These are phyloP conservation scores for Arthroderma sp. DNA, from an alignment of 2,329 filamentous ascomycete species.

Conservation along the genomic window DNA sequence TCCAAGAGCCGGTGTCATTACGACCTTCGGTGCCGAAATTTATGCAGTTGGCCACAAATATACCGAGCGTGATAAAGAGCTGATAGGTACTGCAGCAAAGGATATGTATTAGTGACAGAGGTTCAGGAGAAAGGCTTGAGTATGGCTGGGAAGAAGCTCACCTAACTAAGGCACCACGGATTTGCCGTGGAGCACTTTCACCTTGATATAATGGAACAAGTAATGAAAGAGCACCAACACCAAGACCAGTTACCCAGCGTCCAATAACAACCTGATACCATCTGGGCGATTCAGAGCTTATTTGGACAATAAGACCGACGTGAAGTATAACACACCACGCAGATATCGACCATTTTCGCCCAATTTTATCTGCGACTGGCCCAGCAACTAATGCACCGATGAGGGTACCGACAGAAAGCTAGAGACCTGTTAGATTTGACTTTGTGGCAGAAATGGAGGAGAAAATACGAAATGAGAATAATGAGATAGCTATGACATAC, in stretches of 20 bases:
- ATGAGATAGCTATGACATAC: constrained; percentile 15
- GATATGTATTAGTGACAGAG: too few species aligned
- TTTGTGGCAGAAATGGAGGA: not conserved
- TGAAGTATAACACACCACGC: constrained; percentile 34
- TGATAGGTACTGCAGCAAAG: constrained; percentile 30
- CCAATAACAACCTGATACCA: constrained; percentile 36
- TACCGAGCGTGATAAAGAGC: constrained; percentile 38
- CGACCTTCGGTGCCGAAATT: constrained; percentile 34
- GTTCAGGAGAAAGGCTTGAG: not conserved
- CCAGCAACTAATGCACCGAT: constrained; percentile 28
- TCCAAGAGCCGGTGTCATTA: constrained; percentile 33
- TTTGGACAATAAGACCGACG: constrained; percentile 35
- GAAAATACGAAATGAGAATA: not conserved
- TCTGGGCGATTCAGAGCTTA: constrained; percentile 23
- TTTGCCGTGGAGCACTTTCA: constrained; percentile 34
- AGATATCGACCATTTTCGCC: constrained; percentile 33
- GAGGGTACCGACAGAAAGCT: constrained; percentile 34
- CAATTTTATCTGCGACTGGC: constrained; percentile 33
- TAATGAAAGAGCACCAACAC: constrained; percentile 35
- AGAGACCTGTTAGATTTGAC: constrained; percentile 1
- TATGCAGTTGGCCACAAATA: constrained; percentile 36
- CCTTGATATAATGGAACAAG: constrained; percentile 37
- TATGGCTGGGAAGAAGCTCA: constrained; percentile 7
- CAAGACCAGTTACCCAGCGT: constrained; percentile 34
- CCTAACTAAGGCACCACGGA: constrained; percentile 35